phyloP scores from a whole-genome alignment of 2,329 filamentous ascomycete genomes.

The Penicillium rolfsii region DNA sequence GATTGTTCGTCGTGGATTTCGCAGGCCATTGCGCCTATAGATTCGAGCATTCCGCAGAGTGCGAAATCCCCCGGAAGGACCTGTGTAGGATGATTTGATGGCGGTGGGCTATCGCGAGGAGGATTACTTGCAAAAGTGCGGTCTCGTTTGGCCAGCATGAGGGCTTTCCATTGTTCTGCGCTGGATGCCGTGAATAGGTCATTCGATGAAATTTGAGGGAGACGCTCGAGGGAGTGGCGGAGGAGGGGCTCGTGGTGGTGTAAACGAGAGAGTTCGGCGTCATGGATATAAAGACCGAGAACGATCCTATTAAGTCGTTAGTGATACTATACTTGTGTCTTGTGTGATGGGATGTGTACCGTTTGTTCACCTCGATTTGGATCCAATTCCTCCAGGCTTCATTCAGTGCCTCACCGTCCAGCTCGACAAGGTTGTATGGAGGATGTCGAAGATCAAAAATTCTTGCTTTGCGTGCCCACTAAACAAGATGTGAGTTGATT shows the following conservation, averaged over 20 bases:
- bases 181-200: constrained; percentile 17
- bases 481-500: background rate
- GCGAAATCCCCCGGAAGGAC: constrained; percentile 5
- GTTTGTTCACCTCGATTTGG: constrained; percentile 14
- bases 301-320: constrained; percentile 2
- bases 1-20: background rate
- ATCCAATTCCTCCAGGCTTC: constrained; percentile 15
- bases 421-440: constrained; percentile 4
- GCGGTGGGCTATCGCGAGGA: background rate
- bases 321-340: background rate
- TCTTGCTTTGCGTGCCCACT: constrained; percentile 18
- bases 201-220: constrained; percentile 15
- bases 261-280: constrained; percentile 14
- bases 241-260: constrained; percentile 18
- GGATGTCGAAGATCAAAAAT: constrained; percentile 7
- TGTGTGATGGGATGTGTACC: background rate
- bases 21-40: constrained; percentile 12
- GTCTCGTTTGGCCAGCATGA: too few relatives aligned
- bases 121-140: background rate
- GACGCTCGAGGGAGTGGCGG: constrained; percentile 10
- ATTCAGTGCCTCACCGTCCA: constrained; percentile 1
- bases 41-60: constrained; percentile 13
- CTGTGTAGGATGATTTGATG: background rate
- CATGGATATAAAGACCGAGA: constrained; percentile 16
- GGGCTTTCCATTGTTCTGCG: constrained; percentile 11